A percentile compares a stretch with the other conserved stretches of the same genome.
phyloP scores from a whole-genome alignment of 2,329 filamentous ascomycete genomes.

The Lecanicillium sp. region DNA sequence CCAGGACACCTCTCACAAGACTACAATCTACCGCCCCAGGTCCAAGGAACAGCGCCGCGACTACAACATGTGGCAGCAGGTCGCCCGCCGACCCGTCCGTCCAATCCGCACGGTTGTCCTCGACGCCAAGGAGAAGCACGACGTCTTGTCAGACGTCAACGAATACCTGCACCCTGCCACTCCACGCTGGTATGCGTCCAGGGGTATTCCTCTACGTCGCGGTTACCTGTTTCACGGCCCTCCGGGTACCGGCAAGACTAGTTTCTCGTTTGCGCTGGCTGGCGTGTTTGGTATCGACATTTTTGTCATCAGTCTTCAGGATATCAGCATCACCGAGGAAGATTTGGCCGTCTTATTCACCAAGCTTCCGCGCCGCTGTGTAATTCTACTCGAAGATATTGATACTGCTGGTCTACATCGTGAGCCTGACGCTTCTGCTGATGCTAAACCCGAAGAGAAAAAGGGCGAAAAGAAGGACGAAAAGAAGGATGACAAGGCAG shows the following conservation, averaged over 20 bases:
- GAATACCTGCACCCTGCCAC: constrained; percentile 68
- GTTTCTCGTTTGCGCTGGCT: constrained; percentile 56
- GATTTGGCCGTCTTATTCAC: constrained; percentile 51
- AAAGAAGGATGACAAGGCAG: constrained; percentile 24
- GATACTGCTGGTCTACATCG: constrained; percentile 54
- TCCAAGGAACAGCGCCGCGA: constrained; percentile 37
- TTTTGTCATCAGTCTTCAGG: constrained; percentile 50
- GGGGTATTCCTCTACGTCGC: constrained; percentile 67
- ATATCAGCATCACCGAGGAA: constrained; percentile 53
- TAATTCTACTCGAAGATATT: constrained; percentile 62
- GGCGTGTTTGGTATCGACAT: constrained; percentile 60
- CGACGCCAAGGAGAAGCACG: constrained; percentile 56
- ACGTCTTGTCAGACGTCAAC: constrained; percentile 63
- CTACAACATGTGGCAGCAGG: constrained; percentile 43
- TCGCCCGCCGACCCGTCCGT: constrained; percentile 55
- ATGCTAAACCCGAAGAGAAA: constrained; percentile 16
- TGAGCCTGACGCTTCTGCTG: constrained; percentile 16
- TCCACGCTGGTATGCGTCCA: constrained; percentile 63
- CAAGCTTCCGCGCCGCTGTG: constrained; percentile 51
- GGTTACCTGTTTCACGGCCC: constrained; percentile 74
- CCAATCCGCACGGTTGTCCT: constrained; percentile 71
- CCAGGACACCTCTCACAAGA: constrained; percentile 44
- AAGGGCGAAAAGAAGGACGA: constrained; percentile 13
- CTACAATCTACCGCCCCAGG: constrained; percentile 46
- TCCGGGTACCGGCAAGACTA: constrained; percentile 67